These are phyloP conservation scores for Melampsora abietis-canadensis DNA, from an alignment of 1,284 basidiomycete species.

Conservation along the genomic window DNA sequence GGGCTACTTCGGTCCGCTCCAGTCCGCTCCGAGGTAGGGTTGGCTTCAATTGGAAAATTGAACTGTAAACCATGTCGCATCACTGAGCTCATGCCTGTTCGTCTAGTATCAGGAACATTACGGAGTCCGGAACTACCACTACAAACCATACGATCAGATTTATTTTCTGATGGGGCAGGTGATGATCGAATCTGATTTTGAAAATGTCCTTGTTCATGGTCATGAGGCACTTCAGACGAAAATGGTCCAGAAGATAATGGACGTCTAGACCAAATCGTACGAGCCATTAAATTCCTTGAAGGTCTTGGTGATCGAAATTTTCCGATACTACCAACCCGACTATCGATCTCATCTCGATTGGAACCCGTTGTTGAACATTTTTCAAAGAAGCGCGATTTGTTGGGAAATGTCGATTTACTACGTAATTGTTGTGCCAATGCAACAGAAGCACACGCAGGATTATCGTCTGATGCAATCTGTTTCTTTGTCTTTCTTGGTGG, in stretches of 20 bases:
- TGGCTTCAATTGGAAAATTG: background rate
- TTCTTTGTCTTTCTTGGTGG: too few relatives aligned
- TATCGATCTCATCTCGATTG: background rate
- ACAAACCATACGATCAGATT: background rate
- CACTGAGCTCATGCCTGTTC: constrained; percentile 19
- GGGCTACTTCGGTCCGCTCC: constrained; percentile 32
- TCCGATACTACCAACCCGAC: background rate
- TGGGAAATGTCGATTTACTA: too few relatives aligned
- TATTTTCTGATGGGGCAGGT: constrained; percentile 3
- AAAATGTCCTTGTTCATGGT: constrained; percentile 1
- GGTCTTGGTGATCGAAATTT: background rate
- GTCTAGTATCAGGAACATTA: background rate
- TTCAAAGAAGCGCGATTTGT: too few relatives aligned
- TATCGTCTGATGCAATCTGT: too few relatives aligned
- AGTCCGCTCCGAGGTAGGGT: background rate
- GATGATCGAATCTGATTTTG: background rate
- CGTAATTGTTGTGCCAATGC: too few relatives aligned
- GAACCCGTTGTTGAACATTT: background rate
- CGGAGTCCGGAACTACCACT: background rate
- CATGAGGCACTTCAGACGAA: constrained; percentile 13
- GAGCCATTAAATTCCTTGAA: constrained; percentile 13
- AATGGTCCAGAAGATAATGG: constrained; percentile 5
- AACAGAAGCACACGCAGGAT: too few relatives aligned
- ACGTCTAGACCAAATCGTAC: constrained; percentile 22
- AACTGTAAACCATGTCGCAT: constrained; percentile 5